These are phyloP conservation scores for Verbascum thapsus DNA, from an alignment of 257 asterid species.

Conservation along the genomic window DNA sequence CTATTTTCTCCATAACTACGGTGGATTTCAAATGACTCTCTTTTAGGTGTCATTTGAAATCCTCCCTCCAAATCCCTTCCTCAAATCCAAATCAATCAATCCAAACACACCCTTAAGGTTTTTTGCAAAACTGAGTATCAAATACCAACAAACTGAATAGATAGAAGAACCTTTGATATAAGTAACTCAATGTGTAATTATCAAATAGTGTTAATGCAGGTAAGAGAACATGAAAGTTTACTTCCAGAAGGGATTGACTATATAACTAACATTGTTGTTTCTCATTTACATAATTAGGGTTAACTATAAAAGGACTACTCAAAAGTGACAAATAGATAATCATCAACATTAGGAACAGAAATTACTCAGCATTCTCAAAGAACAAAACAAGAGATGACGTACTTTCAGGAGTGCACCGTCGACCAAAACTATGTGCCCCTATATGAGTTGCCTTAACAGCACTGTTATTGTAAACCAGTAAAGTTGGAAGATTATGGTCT, in stretches of 20 bases:
- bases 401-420: conserved; percentile 96
- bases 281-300: not conserved
- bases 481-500: conserved; percentile 85
- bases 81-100: too few relatives aligned
- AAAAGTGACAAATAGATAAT: not conserved
- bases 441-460: conserved; percentile 84
- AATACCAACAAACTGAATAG: too few relatives aligned
- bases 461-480: conserved; percentile 81
- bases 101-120: too few relatives aligned
- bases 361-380: conserved; percentile 3
- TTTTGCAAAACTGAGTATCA: too few relatives aligned
- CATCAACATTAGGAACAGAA: not conserved
- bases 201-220: not conserved
- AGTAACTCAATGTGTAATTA: too few relatives aligned
- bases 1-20: too few relatives aligned
- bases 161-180: too few relatives aligned
- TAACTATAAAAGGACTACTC: not conserved
- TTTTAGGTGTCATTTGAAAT: too few relatives aligned
- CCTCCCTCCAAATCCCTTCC: too few relatives aligned
- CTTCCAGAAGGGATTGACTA: not conserved
- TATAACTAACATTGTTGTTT: not conserved
- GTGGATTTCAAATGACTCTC: too few relatives aligned
- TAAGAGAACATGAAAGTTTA: not conserved
- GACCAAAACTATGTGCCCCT: conserved; percentile 80
- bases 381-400: conserved; percentile 30